Evolutionary conservation across 1,284 basidiomycete species (phyloP), one percentile per base, ranked within the genome.

Genomic region (Microbotryum scabiosae): DNA sequence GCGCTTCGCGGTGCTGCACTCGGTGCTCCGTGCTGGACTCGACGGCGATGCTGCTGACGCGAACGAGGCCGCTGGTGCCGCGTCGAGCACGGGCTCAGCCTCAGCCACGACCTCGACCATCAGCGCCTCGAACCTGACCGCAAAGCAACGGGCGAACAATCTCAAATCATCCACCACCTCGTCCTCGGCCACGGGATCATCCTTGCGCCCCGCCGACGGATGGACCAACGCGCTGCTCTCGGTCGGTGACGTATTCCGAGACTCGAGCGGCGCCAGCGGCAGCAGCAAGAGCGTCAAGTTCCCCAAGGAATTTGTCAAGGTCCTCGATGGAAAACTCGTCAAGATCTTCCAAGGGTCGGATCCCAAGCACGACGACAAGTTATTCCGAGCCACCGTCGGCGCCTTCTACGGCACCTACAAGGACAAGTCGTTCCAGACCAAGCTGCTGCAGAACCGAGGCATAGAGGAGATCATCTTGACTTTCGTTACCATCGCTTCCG

Each of bases 391-490:
- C 52, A 90, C 88, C 1, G 86, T 92, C 79, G 91, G 86, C 54
- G 84, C 87, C 32, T 96, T 94, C 75, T 96, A 92, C 74, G 86
- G 86, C 6, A 69, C 65, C 21, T 70, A 65, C 75, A 85, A 86
- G 72, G 85, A 89, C 62, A 85, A 88, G 54, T 81, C 79, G 36
- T 93, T 93, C 78, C 84, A 87, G 64, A 82, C 84, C 48, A 88
- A 92, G 71, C 86, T 97, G 82, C 90, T 91, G 74, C 92, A 97
- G 75, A 93, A 91, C 71, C 82, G 96, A 52, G 96, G 94, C 78
- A 88, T 97, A 57, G 96, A 99, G 76, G 92, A 97, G 68, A 84
- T 98, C 61, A 94, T 99, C 64, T 81, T 98, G 56, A 87, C 88
- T 80, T 97, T 97, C 72, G 92, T 93, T 18, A 89, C 92, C 3